Evolutionary conservation across 257 asterid species (phyloP).

Genomic region (Gentiana straminea): DNA sequence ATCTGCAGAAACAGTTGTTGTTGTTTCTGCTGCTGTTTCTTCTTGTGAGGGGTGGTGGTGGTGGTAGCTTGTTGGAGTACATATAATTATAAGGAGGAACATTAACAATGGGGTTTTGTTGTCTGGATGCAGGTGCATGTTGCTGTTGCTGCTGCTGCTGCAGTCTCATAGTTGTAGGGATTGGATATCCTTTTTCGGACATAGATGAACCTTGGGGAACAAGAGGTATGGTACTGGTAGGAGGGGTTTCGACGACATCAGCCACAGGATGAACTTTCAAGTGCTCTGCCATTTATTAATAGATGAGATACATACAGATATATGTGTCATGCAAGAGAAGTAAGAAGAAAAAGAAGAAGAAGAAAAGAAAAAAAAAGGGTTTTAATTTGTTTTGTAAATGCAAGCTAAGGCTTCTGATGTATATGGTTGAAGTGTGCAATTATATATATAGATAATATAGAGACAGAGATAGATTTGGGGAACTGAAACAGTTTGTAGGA

Average conservation of each 20-base stretch:
- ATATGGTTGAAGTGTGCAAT: no score
- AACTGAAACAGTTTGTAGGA: no score
- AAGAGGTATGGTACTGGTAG: constrained; percentile 16
- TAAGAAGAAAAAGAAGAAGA: no score
- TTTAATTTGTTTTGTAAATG: no score
- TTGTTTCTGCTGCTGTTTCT: constrained; percentile 3
- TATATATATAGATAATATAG: no score
- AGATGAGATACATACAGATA: neutral
- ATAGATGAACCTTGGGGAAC: constrained; percentile 20
- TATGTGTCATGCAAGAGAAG: no score
- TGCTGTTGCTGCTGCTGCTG: constrained; percentile 3
- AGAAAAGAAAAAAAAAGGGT: no score
- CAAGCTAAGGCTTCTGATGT: no score
- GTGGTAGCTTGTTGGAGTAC: neutral
- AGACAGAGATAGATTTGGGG: no score
- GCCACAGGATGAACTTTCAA: constrained; percentile 59
- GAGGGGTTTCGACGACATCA: constrained; percentile 35
- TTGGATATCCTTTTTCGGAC: constrained; percentile 27
- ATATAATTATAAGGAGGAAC: no score
- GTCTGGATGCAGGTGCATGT: constrained; percentile 16
- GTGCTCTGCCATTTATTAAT: constrained; percentile 30
- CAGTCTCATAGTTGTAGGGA: neutral
- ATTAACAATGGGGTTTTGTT: neutral
- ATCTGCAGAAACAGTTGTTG: constrained; percentile 40
- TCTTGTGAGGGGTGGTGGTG: neutral